Percentiles rank a stretch among this genome's conserved stretches.
These are phyloP conservation scores for Mycena leptocephala DNA, from an alignment of 768 basidiomycete species.

Conservation along the genomic window DNA sequence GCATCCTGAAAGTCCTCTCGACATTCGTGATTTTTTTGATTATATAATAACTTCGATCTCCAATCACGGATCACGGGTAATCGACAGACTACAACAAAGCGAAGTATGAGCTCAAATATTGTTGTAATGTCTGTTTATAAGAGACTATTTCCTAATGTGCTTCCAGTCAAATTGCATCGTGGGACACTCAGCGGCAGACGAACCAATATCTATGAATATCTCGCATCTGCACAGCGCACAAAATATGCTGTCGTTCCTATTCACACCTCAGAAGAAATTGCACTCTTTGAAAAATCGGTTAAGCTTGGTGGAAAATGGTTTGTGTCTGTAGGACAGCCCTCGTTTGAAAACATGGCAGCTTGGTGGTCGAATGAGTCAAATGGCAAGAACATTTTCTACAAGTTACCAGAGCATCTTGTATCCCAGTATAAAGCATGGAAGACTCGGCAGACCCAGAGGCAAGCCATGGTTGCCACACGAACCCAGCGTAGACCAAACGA, in stretches of 20 bases:
- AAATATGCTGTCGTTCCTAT: slow-evolving; percentile 19
- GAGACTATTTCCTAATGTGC: background rate
- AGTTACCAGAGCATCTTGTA: slow-evolving; percentile 31
- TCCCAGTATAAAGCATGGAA: slow-evolving; percentile 23
- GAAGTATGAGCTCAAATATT: too few species aligned
- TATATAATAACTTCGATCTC: too few species aligned
- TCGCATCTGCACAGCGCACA: slow-evolving; percentile 12
- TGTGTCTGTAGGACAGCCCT: background rate
- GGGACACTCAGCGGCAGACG: background rate
- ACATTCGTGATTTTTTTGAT: too few species aligned
- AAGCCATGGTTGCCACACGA: background rate
- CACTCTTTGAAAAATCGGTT: background rate
- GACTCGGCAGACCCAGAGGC: background rate
- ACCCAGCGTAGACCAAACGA: background rate
- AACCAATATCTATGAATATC: slow-evolving; percentile 3
- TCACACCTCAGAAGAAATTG: background rate
- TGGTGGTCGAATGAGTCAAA: slow-evolving; percentile 28
- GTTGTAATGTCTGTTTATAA: too few species aligned
- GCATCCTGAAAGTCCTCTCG: too few species aligned
- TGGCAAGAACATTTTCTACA: slow-evolving; percentile 35
- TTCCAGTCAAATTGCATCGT: background rate
- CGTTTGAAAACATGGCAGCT: slow-evolving; percentile 22
- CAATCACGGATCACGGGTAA: too few species aligned
- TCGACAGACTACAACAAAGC: too few species aligned
- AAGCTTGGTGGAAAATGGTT: background rate